A percentile compares a stretch with the other conserved stretches of the same genome.
These are phyloP conservation scores for Cryptomeria japonica DNA, from an alignment of 75 land plant species.

Conservation along the genomic window DNA sequence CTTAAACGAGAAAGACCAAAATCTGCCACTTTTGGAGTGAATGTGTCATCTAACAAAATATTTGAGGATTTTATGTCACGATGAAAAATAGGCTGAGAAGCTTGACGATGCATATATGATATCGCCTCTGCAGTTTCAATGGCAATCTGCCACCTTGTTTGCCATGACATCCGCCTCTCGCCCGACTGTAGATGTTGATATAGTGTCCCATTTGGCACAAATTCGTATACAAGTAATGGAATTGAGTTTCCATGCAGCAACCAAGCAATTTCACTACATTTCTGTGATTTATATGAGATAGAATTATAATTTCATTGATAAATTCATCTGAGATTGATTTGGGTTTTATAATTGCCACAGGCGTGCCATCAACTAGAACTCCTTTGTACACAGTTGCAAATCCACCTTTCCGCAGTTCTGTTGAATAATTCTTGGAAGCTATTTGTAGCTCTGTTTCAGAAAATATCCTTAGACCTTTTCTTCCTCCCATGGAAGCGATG, in stretches of 20 bases:
- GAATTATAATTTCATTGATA: constrained; percentile 47
- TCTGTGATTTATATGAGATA: constrained; percentile 68
- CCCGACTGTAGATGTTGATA: constrained; percentile 64
- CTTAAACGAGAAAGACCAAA: constrained; percentile 73
- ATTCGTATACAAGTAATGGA: constrained; percentile 67
- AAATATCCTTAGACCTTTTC: constrained; percentile 38
- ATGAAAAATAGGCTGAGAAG: constrained; percentile 65
- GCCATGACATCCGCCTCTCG: constrained; percentile 38
- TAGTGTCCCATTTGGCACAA: constrained; percentile 67
- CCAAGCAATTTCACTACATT: constrained; percentile 71
- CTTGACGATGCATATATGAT: constrained; percentile 69
- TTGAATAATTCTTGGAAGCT: constrained; percentile 48
- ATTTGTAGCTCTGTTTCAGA: constrained; percentile 27
- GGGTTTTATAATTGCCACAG: constrained; percentile 63
- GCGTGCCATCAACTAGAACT: constrained; percentile 46
- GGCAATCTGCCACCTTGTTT: constrained; percentile 61
- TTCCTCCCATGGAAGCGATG: background rate
- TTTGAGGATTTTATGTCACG: constrained; percentile 88
- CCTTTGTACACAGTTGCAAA: constrained; percentile 76
- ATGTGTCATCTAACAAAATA: constrained; percentile 73
- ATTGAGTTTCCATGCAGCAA: constrained; percentile 47
- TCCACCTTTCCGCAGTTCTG: constrained; percentile 62
- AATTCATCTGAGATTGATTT: constrained; percentile 60
- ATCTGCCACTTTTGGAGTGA: constrained; percentile 74
- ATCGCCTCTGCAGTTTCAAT: constrained; percentile 66